Evolutionary conservation across 345 rosid species (phyloP), one percentile per base, ranked within the genome.

Genomic region (Triadica sebifera): DNA sequence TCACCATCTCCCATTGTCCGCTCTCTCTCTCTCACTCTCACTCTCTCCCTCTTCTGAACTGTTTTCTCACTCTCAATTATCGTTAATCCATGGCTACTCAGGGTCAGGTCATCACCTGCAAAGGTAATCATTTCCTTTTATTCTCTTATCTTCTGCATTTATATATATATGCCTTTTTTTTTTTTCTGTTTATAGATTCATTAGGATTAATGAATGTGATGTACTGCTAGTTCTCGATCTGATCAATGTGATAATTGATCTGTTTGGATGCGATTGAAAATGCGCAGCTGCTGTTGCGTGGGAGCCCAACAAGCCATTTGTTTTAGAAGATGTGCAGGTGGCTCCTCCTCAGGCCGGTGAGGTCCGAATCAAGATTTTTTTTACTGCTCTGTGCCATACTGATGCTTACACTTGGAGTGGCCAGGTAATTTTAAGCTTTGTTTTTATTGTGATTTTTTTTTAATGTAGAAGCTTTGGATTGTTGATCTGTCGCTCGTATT

Each of bases 321-420:
- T 86, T 45, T 82, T 91, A 20, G 98, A 96, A 78, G 98, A 93
- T 71, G 96, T 95, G 0, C 92, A 93, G 82, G 97, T 95, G 58
- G 97, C 91, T 76, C 94, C 97, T 0, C 99, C 99, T 37, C 99
- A 95, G 79, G 97, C 93, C 12, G 97, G 97, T 41, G 99, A 95
- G 86, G 98, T 95, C 75, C 92, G 99, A 72, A 67, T 93, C 85
- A 82, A 90, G 90, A 88, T 95, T 69, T 87, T 91, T 50, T 95
- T 84, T 88, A 81, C 96, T 5, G 99, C 98, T 76, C 93, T 95
- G 29, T 95, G 99, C 75, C 99, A 95, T 76, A 95, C 99, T 68
- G 99, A 95, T 76, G 97, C 97, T 50, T 95, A 95, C 84, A 93
- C 99, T 7, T 95, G 99, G 99, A 89, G 98, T 75, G 99, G 99